These are phyloP conservation scores for Didymella pinodella DNA, from an alignment of 2,329 filamentous ascomycete genomes.

Conservation along the genomic window DNA sequence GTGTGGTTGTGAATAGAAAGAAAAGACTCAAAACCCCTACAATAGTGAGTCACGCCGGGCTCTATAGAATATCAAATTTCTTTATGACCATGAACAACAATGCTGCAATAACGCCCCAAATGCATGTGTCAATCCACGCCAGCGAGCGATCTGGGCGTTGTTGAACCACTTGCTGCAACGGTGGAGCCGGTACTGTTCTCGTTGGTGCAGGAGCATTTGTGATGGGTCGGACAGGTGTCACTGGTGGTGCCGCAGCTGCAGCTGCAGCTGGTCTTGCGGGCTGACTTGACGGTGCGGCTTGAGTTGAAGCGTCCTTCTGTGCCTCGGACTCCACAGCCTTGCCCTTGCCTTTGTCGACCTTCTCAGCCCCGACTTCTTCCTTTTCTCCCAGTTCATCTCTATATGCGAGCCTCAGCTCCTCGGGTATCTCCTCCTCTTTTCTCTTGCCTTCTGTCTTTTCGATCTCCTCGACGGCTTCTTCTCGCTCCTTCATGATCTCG, in stretches of 20 bases:
- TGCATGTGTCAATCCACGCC: conserved; percentile 82
- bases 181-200: conserved; percentile 24
- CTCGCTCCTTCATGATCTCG: conserved; percentile 76
- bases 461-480: conserved; percentile 62
- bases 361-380: conserved; percentile 18
- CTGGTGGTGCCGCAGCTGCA: not conserved
- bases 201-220: conserved; percentile 22
- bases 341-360: conserved; percentile 35
- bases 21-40: not conserved
- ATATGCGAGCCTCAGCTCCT: conserved; percentile 71
- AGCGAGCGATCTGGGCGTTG: conserved; percentile 63
- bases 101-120: conserved; percentile 74
- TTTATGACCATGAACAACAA: conserved; percentile 73
- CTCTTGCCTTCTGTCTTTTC: conserved; percentile 53
- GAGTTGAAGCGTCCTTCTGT: not conserved
- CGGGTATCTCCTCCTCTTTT: conserved; percentile 59
- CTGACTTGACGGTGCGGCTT: not conserved
- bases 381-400: conserved; percentile 71
- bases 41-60: not conserved
- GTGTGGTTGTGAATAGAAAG: not conserved
- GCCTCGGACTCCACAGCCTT: conserved; percentile 21
- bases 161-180: conserved; percentile 35
- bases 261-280: conserved; percentile 22
- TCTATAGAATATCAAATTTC: conserved; percentile 46
- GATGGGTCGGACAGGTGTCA: not conserved